Percentiles rank a stretch among this genome's conserved stretches.
phyloP scores from a whole-genome alignment of 208 protist species.

The Wallacemonas collosoma region DNA sequence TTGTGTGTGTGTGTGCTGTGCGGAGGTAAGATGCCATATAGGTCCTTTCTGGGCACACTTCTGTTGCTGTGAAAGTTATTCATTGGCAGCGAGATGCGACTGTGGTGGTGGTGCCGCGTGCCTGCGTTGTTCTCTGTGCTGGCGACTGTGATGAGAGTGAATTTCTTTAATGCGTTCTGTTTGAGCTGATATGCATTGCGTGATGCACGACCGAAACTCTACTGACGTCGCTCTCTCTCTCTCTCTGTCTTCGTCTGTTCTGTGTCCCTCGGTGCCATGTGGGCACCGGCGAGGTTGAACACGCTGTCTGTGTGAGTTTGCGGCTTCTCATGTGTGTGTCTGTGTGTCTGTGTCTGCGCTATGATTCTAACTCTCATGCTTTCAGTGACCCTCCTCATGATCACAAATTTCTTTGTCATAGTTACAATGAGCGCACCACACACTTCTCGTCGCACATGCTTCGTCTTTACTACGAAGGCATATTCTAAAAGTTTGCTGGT shows the following conservation, averaged over 20 bases:
- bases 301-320: not conserved
- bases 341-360: not conserved
- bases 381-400: conserved; percentile 31
- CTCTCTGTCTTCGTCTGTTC: not conserved
- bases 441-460: not conserved
- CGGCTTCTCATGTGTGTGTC: not conserved
- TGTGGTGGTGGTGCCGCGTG: not conserved
- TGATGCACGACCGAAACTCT: conserved; percentile 10
- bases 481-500: no score
- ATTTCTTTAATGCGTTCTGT: conserved; percentile 54
- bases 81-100: conserved; percentile 19
- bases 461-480: no score
- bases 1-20: not conserved
- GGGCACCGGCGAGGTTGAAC: no score
- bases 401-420: conserved; percentile 42
- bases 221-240: conserved; percentile 24
- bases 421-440: conserved; percentile 36
- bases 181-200: conserved; percentile 39
- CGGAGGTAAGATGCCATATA: conserved; percentile 14
- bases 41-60: conserved; percentile 11
- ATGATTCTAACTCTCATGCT: conserved; percentile 35
- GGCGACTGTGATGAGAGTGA: conserved; percentile 19
- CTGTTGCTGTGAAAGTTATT: conserved; percentile 23
- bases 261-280: not conserved
- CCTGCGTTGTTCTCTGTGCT: conserved; percentile 2